phyloP scores from a whole-genome alignment of 176 grass and related monocot species.

The Bromus sterilis region DNA sequence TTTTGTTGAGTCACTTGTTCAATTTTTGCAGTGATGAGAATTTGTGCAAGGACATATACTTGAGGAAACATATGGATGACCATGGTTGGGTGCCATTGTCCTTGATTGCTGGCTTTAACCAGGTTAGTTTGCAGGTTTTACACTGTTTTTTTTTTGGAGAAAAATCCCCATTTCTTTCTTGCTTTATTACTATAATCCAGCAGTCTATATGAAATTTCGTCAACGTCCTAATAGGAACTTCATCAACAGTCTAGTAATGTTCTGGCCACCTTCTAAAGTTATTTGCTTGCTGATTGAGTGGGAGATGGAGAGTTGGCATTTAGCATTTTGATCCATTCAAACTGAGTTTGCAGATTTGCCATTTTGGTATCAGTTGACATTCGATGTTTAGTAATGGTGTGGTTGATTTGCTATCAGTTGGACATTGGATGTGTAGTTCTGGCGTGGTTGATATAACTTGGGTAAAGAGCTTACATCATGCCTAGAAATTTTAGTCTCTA shows the following conservation, averaged over 20 bases:
- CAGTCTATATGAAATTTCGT: background rate
- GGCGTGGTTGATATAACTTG: background rate
- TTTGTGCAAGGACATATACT: conserved; percentile 79
- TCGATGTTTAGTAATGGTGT: background rate
- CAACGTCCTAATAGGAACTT: background rate
- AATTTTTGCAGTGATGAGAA: conserved; percentile 58
- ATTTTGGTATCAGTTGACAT: background rate
- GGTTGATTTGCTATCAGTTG: background rate
- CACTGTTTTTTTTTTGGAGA: background rate
- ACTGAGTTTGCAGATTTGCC: background rate
- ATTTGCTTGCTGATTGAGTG: background rate
- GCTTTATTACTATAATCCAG: background rate
- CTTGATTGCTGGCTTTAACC: conserved; percentile 66
- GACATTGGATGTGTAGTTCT: background rate
- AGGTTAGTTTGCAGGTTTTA: conserved; percentile 38
- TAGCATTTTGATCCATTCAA: background rate
- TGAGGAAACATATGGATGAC: conserved; percentile 78
- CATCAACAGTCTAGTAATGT: background rate
- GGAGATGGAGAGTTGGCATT: background rate
- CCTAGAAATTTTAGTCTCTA: background rate
- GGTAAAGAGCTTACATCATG: background rate
- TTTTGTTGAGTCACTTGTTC: conserved; percentile 5
- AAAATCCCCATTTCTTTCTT: background rate
- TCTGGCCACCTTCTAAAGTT: background rate
- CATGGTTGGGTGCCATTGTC: conserved; percentile 88